Conservation (phyloP, 1,139 yeast genomes). For the Hansenula lynferdii region DNA sequence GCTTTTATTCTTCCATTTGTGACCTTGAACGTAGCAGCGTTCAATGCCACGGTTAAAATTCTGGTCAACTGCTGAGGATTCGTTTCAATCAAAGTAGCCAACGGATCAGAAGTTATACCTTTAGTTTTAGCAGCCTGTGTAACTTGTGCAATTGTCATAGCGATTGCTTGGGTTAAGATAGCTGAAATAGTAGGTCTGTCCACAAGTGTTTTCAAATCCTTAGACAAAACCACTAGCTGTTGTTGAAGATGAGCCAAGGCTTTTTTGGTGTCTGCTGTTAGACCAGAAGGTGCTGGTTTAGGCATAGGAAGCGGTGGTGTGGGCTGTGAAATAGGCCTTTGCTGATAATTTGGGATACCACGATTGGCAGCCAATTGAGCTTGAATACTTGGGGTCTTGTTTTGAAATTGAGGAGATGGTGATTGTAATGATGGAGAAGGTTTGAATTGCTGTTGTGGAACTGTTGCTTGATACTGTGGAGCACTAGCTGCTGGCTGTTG, state of each 20-base stretch:
- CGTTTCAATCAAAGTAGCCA: slow-evolving; percentile 74
- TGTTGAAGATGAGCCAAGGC: slow-evolving; percentile 66
- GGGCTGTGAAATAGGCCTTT: slow-evolving; percentile 13
- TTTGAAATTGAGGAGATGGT: slow-evolving; percentile 1
- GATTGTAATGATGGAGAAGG: background rate
- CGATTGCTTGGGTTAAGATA: slow-evolving; percentile 85
- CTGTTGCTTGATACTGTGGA: background rate
- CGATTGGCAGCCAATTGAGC: slow-evolving; percentile 53
- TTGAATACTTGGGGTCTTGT: slow-evolving; percentile 33
- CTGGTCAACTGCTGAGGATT: slow-evolving; percentile 86
- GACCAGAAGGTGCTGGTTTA: slow-evolving; percentile 17
- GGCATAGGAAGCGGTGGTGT: slow-evolving; percentile 6
- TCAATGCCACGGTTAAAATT: slow-evolving; percentile 77
- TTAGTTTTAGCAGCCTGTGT: slow-evolving; percentile 83
- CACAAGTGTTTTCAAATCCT: slow-evolving; percentile 57
- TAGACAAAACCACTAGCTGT: slow-evolving; percentile 63
- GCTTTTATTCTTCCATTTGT: slow-evolving; percentile 39
- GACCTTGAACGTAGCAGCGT: slow-evolving; percentile 68
- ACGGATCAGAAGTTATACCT: slow-evolving; percentile 77
- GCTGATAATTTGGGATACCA: slow-evolving; percentile 20
- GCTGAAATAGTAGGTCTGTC: slow-evolving; percentile 73
- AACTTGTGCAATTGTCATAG: slow-evolving; percentile 88
- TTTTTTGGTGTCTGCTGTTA: slow-evolving; percentile 56
- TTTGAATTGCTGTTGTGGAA: slow-evolving; percentile 2
- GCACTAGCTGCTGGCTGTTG: slow-evolving; percentile 3